A percentile compares a stretch with the other conserved stretches of the same genome.
Conservation (phyloP, 208 protist genomes). For the Leishmania martiniquensis region DNA sequence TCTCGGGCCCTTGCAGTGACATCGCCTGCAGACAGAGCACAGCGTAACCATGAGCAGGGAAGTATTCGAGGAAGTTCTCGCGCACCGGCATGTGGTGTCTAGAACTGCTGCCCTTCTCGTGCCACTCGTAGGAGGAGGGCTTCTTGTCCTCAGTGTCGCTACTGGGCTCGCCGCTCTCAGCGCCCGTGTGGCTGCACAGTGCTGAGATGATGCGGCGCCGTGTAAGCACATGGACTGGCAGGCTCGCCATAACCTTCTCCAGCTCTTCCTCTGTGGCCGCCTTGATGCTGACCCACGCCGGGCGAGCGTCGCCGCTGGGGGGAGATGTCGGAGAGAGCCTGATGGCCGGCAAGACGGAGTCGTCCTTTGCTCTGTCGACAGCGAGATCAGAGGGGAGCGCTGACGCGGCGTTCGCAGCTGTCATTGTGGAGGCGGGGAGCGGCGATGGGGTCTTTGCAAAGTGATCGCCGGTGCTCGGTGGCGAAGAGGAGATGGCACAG, state of each 20-base stretch:
- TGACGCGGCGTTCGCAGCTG: background rate
- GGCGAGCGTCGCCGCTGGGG: conserved; percentile 3
- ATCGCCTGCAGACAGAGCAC: conserved; percentile 41
- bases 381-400: background rate
- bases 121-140: background rate
- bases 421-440: background rate
- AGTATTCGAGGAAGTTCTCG: conserved; percentile 59
- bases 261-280: conserved; percentile 20
- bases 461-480: conserved; percentile 2
- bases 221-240: conserved; percentile 53
- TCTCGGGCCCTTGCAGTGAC: conserved; percentile 9
- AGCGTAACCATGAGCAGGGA: conserved; percentile 53
- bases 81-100: background rate
- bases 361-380: background rate
- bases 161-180: background rate
- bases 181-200: background rate
- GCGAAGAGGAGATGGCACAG: background rate
- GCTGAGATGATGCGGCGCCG: conserved; percentile 21
- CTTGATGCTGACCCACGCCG: conserved; percentile 48
- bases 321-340: conserved; percentile 6
- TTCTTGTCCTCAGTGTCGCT: conserved; percentile 5
- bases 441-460: conserved; percentile 5
- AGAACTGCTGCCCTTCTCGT: background rate
- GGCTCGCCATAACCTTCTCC: conserved; percentile 37
- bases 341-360: conserved; percentile 4